These are phyloP conservation scores for Tetrapisispora pingtungensis DNA, from an alignment of 805 yeast species.

Conservation along the genomic window DNA sequence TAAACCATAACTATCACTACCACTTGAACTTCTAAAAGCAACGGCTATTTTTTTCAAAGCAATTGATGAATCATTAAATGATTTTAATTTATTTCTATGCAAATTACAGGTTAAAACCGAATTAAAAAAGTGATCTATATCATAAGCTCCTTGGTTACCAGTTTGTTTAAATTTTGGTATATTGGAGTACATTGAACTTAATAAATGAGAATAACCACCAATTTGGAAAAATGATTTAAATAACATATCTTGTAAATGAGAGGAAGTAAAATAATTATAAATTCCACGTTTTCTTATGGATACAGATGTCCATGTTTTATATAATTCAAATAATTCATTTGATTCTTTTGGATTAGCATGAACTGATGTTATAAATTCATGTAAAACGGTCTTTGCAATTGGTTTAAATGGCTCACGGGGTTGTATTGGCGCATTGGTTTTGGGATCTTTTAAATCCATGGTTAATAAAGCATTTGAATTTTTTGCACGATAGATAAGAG, in stretches of 20 bases:
- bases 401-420: slow-evolving; percentile 28
- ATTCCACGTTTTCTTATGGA: slow-evolving; percentile 18
- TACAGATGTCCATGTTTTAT: slow-evolving; percentile 19
- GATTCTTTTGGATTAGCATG: slow-evolving; percentile 5
- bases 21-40: slow-evolving; percentile 15
- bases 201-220: slow-evolving; percentile 16
- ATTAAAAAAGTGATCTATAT: slow-evolving; percentile 24
- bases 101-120: slow-evolving; percentile 21
- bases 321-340: slow-evolving; percentile 17
- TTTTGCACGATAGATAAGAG: slow-evolving; percentile 33
- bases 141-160: slow-evolving; percentile 11
- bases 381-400: slow-evolving; percentile 21
- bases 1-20: slow-evolving; percentile 18
- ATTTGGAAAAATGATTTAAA: slow-evolving; percentile 17
- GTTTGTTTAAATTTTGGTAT: slow-evolving; percentile 15
- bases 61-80: slow-evolving; percentile 10
- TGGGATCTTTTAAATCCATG: slow-evolving; percentile 33
- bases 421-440: slow-evolving; percentile 24
- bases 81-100: slow-evolving; percentile 15
- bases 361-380: slow-evolving; percentile 18
- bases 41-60: slow-evolving; percentile 15
- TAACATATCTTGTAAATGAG: slow-evolving; percentile 19
- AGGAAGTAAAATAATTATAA: slow-evolving; percentile 18
- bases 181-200: slow-evolving; percentile 14
- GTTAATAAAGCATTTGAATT: slow-evolving; percentile 31